Evolutionary conservation across 257 asterid genomes (phyloP), one percentile per base, ranked within the genome.

Genomic region (Solanum tarapatanum): DNA sequence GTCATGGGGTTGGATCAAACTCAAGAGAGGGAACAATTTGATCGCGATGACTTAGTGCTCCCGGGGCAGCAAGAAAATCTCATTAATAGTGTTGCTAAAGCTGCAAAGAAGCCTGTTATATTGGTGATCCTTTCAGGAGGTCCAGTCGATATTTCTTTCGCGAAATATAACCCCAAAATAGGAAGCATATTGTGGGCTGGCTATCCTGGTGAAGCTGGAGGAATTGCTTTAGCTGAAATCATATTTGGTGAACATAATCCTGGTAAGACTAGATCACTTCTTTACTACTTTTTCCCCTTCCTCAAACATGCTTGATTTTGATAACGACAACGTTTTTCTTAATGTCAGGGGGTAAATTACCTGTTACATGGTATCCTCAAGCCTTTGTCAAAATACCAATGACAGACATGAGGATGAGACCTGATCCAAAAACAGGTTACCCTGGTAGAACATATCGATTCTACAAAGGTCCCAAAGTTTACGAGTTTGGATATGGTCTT

Each of bases 141-240:
- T 23, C 95, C 98, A 0, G 93, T 96, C 0, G 98, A 96, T 83
- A 91, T 96, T 87, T 85, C 94, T 28, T 93, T 96, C 3, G 98
- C 96, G 0, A 96, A 92, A 69, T 39, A 83, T 30, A 88, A 94
- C 68, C 91, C 92, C 1, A 93, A 95, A 84, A 90, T 95, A 0
- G 98, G 98, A 19, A 89, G 98, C 90, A 96, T 96, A 30, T 13
- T 96, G 66, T 96, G 99, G 99, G 98, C 91, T 55, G 98, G 99
- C 17, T 96, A 94, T 89, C 99, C 98, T 1, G 99, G 99, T 37
- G 97, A 96, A 89, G 94, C 94, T n/a, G 99, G 99, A 14, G 99
- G 94, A n/a, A 87, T 88, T 85, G 99, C 98, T 16, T 77, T 96
- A 10, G 91, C 98, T 33, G 87, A 96, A 83, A 90, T 93, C 88